A percentile compares a stretch with the other conserved stretches of the same genome.
These are phyloP conservation scores for Penicillium ucsense DNA, from an alignment of 495 filamentous ascomycete genomes.

Conservation along the genomic window DNA sequence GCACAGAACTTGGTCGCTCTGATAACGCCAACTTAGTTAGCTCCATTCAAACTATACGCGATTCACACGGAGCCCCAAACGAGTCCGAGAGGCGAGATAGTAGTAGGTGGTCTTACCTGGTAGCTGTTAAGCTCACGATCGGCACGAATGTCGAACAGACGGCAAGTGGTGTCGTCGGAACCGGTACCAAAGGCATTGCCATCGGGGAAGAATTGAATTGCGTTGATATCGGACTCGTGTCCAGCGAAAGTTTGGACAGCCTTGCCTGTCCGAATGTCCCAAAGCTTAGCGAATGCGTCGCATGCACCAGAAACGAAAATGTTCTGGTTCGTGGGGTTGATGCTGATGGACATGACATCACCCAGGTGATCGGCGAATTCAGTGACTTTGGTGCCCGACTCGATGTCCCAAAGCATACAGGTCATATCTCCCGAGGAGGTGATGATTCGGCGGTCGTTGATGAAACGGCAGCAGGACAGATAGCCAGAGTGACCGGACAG, in stretches of 20 bases:
- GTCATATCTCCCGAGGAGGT: conserved; percentile 99
- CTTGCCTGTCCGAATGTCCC: conserved; percentile 98
- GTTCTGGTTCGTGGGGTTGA: conserved; percentile 98
- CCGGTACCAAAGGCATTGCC: conserved; percentile 98
- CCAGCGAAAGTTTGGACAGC: conserved; percentile 97
- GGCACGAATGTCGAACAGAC: conserved; percentile 94
- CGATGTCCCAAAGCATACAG: conserved; percentile 99
- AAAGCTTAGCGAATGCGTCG: conserved; percentile 96
- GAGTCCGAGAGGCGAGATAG: too few species aligned
- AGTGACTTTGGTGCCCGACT: conserved; percentile 92
- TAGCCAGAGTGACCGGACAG: conserved; percentile 96
- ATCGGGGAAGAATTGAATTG: conserved; percentile 98
- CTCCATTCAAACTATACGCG: too few species aligned
- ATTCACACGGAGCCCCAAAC: too few species aligned
- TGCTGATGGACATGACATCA: conserved; percentile 99
- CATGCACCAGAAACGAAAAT: conserved; percentile 95
- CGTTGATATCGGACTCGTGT: conserved; percentile 98
- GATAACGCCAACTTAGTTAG: conserved; percentile 3
- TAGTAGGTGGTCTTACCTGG: conserved; percentile 47
- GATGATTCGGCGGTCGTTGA: conserved; percentile 95
- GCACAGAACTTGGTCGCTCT: conserved; percentile 96
- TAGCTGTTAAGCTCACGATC: conserved; percentile 95
- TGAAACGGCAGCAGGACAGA: conserved; percentile 96
- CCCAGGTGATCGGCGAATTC: conserved; percentile 98
- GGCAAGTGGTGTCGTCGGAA: conserved; percentile 95